Evolutionary conservation across 1,284 basidiomycete genomes (phyloP).

Genomic region (Wallemia ichthyophaga): DNA sequence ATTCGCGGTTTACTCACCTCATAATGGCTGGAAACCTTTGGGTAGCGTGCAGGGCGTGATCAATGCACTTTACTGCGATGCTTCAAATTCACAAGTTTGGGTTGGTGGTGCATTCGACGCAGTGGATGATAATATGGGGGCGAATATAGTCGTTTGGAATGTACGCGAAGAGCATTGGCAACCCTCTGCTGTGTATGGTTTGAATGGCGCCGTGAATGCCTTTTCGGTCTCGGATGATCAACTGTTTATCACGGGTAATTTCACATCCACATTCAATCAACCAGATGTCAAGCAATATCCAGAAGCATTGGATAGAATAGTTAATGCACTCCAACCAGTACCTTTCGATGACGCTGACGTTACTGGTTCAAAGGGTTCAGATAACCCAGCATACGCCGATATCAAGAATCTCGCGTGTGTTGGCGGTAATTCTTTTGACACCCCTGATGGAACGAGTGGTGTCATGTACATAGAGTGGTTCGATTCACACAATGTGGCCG

Average conservation of each 20-base stretch:
- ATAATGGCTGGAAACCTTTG: slow-evolving; percentile 10
- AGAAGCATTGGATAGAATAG: slow-evolving; percentile 56
- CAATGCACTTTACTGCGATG: slow-evolving; percentile 51
- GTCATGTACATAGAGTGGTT: slow-evolving; percentile 46
- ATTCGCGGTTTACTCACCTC: slow-evolving; percentile 13
- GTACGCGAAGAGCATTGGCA: slow-evolving; percentile 33
- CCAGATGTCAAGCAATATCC: slow-evolving; percentile 13
- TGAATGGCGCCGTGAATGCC: slow-evolving; percentile 45
- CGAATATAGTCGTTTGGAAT: slow-evolving; percentile 54
- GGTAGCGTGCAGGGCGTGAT: slow-evolving; percentile 30
- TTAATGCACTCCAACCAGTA: slow-evolving; percentile 52
- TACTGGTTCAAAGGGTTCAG: slow-evolving; percentile 36
- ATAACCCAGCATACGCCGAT: slow-evolving; percentile 30
- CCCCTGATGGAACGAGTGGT: slow-evolving; percentile 33
- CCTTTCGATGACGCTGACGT: slow-evolving; percentile 36
- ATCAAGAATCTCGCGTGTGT: slow-evolving; percentile 60
- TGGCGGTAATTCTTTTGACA: slow-evolving; percentile 46
- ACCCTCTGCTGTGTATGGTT: slow-evolving; percentile 45
- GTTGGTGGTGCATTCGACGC: slow-evolving; percentile 43
- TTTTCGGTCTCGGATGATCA: slow-evolving; percentile 44
- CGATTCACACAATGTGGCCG: slow-evolving; percentile 35
- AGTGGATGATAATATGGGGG: slow-evolving; percentile 21
- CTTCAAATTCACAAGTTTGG: slow-evolving; percentile 39
- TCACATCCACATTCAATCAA: slow-evolving; percentile 33
- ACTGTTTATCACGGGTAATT: slow-evolving; percentile 64